Base-by-base conservation (phyloP, 139 green algal genomes). In the Volvox africanus region DNA sequence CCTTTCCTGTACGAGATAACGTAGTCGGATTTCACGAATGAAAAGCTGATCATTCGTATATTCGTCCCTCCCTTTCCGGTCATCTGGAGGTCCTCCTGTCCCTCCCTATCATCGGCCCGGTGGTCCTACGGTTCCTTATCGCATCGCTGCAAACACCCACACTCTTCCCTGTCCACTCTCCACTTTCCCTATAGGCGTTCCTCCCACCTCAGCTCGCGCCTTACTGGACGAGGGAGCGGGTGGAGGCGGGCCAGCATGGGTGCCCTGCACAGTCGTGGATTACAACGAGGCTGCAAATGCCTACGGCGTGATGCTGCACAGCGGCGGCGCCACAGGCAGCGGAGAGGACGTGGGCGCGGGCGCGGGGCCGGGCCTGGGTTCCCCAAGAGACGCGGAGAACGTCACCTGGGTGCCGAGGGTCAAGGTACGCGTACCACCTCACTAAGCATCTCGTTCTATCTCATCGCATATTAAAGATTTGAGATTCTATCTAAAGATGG, bases 321-420 rank as follows among this genome's bases (percentile, higher is more conserved):
- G 24, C 65, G 24, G 65, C 19, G 69, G 21, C 68, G 2, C 55
- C 61, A 75, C 68, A 9, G 36, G 19, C 22, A 68, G 24, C 24
- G 67, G 35, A 0, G n/a, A 73, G 3, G n/a, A 18, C 12, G 21
- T 28, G 21, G 65, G 16, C 65, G 65, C 6, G 11, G 21, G 21
- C 65, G 65, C 21, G 2, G 65, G 71, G 37, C 32, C 22, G 37
- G 78, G 32, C 1, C 44, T 14, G 44, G 44, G 5, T 55, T 5
- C 28, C 78, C 18, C 65, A 73, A 24, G 14, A 35, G 78, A 84
- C 11, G 36, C 67, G 36, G 36, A 1, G 26, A 32, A 21, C 24
- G n/a, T 88, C 11, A 44, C 88, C 36, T 96, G 93, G 94, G 90
- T 97, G 35, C 95, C 94, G 1, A 92, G 96, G 0, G 82, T 89